These are phyloP conservation scores for Scenedesmus sp. DNA, from an alignment of 163 green algal genomes.

Conservation along the genomic window DNA sequence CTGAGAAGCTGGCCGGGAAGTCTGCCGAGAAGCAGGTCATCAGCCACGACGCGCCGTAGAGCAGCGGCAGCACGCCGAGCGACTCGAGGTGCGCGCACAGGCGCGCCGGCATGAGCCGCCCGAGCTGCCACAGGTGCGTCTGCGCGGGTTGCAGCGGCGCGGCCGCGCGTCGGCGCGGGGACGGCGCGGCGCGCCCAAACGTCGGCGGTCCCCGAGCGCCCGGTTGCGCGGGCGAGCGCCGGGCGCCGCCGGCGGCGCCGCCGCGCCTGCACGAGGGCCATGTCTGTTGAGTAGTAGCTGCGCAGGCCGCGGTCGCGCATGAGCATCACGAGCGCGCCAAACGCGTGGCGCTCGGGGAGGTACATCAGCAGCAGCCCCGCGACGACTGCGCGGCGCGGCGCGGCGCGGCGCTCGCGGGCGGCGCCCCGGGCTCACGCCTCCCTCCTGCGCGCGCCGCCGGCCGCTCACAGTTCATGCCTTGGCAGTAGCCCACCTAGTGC, in stretches of 20 bases:
- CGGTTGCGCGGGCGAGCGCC: too few species aligned
- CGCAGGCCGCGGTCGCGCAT: constrained; percentile 49
- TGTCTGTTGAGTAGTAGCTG: constrained; percentile 48
- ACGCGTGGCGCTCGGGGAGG: constrained; percentile 52
- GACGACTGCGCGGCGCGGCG: too few species aligned
- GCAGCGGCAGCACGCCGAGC: constrained; percentile 73
- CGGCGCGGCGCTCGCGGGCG: too few species aligned
- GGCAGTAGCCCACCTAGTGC: constrained; percentile 80
- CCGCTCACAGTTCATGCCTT: constrained; percentile 79
- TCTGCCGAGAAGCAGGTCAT: constrained; percentile 89
- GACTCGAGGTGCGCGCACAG: constrained; percentile 70
- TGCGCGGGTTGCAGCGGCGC: constrained; percentile 46
- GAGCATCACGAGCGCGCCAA: constrained; percentile 47
- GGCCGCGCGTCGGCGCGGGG: too few species aligned
- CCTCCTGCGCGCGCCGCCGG: too few species aligned
- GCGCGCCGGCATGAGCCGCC: constrained; percentile 65
- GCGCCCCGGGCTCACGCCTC: too few species aligned
- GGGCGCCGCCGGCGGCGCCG: neutral
- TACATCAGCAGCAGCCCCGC: constrained; percentile 77
- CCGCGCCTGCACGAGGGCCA: constrained; percentile 42
- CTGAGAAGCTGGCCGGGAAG: constrained; percentile 81
- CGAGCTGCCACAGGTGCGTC: constrained; percentile 75
- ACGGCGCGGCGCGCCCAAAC: too few species aligned
- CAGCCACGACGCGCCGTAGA: constrained; percentile 90
- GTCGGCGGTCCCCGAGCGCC: too few species aligned